Conservation (phyloP, 2,329 filamentous ascomycete species). For the Hypoxylon sp. region DNA sequence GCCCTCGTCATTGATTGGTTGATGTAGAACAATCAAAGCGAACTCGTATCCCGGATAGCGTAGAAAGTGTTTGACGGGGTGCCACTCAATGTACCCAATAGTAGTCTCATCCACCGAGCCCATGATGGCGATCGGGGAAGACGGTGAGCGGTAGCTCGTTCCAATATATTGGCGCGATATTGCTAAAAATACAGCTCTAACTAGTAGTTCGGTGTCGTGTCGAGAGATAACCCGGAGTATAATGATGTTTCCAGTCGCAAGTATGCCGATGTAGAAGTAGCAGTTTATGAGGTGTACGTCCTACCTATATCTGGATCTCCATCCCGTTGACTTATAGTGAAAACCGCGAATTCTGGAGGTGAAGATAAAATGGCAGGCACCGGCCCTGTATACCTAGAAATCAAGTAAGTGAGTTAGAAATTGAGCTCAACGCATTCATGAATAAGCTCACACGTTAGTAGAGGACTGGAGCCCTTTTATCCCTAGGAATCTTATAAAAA, state of each 20-base stretch:
- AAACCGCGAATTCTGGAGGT: background rate
- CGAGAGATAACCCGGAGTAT: background rate
- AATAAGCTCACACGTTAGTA: background rate
- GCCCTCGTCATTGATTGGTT: constrained; percentile 62
- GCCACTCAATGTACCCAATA: constrained; percentile 51
- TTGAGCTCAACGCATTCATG: background rate
- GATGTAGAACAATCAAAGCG: constrained; percentile 72
- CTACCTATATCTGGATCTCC: background rate
- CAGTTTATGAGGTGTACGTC: background rate
- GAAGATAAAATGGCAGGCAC: background rate
- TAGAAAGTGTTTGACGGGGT: constrained; percentile 53
- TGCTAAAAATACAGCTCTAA: background rate
- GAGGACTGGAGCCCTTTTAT: background rate
- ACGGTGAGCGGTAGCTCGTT: background rate
- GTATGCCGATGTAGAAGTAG: background rate
- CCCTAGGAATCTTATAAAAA: background rate
- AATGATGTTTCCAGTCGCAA: too few relatives aligned
- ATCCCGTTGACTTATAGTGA: background rate
- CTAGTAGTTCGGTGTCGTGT: background rate
- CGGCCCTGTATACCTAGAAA: background rate
- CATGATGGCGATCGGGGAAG: constrained; percentile 24
- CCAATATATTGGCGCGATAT: background rate
- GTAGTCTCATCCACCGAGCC: constrained; percentile 9
- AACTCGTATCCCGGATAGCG: constrained; percentile 55
- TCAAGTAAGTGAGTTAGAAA: background rate